Evolutionary conservation across 2,329 filamentous ascomycete genomes (phyloP), one percentile per base, ranked within the genome.

Genomic region (Knoxdaviesia capensis): DNA sequence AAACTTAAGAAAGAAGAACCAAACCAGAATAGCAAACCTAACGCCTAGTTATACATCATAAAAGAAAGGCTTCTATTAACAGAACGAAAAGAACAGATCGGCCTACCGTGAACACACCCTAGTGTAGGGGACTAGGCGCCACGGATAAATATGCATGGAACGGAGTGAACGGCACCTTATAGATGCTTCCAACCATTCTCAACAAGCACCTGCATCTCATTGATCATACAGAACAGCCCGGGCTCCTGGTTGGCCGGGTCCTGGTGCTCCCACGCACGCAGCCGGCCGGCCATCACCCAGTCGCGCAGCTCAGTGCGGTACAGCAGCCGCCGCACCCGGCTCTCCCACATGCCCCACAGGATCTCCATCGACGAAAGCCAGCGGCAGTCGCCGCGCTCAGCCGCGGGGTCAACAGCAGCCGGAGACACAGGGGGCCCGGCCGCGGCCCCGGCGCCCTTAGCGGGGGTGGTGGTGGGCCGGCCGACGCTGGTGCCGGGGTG

Each of bases 171-270:
- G 29, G 30, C 11, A 29, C 34, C 39, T 48, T 45, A 71, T 45
- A 70, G 61, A 60, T 76, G 71, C 44, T 64, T 64, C 72, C 71
- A 76, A 3, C 71, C 71, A 50, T 68, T 71, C 46, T 61, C 58
- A 35, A 61, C 64, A 43, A 76, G 53, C 28, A 76, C 66, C 50
- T 76, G 71, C 65, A 73, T 74, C 58, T 76, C 71, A 49, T 74
- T 68, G 39, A 76, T 66, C 49, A 75, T 50, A 48, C 71, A 76
- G 45, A 65, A 62, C 39, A 55, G 53, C 6, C 69, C 70, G 4
- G 56, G 55, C 52, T 71, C 68, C 8, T 54, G 48, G 8, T 56
- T 56, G 8, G 56, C 53, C 35, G 48, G 47, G 8, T 49, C 51
- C 47, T 55, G 56, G 43, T 50, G 56, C 45, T 60, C 52, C 58